phyloP scores from a whole-genome alignment of 2,329 filamentous ascomycete genomes.

The Nemania abortiva region DNA sequence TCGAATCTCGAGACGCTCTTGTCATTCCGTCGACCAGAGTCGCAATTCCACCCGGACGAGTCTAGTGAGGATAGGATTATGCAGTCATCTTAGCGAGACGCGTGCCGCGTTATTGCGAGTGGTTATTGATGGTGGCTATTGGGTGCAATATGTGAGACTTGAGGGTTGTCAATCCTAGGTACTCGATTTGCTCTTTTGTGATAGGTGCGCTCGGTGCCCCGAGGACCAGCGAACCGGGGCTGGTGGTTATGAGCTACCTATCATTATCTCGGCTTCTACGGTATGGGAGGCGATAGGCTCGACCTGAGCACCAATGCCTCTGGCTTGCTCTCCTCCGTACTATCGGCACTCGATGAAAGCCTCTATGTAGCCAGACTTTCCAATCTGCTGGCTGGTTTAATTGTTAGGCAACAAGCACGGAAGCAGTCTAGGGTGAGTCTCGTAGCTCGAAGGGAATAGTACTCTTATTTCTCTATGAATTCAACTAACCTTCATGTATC shows the following conservation, averaged over 20 bases:
- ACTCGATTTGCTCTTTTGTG: neutral
- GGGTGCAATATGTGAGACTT: neutral
- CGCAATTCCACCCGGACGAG: neutral
- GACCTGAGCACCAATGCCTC: neutral
- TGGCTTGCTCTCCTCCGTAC: neutral
- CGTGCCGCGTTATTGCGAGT: neutral
- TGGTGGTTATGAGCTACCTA: neutral
- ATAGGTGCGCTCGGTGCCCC: neutral
- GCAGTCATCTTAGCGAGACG: conserved; percentile 16
- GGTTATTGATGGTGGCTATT: neutral
- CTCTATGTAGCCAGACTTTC: neutral
- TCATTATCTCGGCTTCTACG: neutral
- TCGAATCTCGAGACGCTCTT: neutral
- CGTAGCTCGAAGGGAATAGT: too few species aligned
- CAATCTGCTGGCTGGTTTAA: neutral
- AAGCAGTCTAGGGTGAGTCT: too few species aligned
- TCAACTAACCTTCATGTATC: too few species aligned
- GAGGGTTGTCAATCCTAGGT: neutral
- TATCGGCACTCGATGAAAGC: neutral
- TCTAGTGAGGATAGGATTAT: conserved; percentile 10
- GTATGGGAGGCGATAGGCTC: neutral
- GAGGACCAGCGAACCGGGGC: neutral
- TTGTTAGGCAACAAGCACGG: neutral
- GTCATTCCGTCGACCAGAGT: neutral
- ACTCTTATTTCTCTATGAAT: too few species aligned